A percentile compares a stretch with the other conserved stretches of the same genome.
Evolutionary conservation across 73 alveolate genomes (phyloP).

Genomic region (Stentor coeruleus): DNA sequence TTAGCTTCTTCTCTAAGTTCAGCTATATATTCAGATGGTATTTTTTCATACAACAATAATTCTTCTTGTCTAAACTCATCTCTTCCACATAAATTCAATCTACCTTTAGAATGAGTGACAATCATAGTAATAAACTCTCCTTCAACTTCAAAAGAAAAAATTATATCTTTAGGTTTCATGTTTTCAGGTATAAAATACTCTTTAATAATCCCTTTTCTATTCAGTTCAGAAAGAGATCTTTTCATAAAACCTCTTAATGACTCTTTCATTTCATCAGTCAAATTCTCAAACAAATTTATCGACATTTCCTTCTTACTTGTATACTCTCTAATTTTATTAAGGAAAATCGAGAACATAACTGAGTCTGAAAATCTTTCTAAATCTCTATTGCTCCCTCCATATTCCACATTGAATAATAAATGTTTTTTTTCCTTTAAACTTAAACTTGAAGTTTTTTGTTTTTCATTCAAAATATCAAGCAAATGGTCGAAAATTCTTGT

Average conservation of each 20-base stretch:
- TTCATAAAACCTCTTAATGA: neutral
- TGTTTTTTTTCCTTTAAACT: neutral
- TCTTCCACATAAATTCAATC: neutral
- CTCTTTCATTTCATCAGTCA: constrained; percentile 1
- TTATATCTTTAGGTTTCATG: neutral
- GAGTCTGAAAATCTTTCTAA: constrained; percentile 6
- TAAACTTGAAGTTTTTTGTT: neutral
- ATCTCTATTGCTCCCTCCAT: constrained; percentile 17
- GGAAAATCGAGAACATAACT: neutral
- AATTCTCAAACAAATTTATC: neutral
- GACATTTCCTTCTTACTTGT: neutral
- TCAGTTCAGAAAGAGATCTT: neutral
- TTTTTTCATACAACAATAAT: neutral
- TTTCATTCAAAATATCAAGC: neutral
- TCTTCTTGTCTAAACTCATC: constrained; percentile 15
- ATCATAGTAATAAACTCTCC: neutral
- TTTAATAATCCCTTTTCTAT: neutral
- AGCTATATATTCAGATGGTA: neutral
- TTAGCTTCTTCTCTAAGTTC: constrained; percentile 20
- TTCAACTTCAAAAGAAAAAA: constrained; percentile 6
- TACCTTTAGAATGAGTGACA: neutral
- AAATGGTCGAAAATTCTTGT: neutral
- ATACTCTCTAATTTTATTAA: constrained; percentile 21
- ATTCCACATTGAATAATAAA: constrained; percentile 4
- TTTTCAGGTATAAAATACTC: neutral